Percentiles rank a stretch among this genome's conserved stretches.
Conservation (phyloP, 345 rosid genomes). For the Aegle marmelos region DNA sequence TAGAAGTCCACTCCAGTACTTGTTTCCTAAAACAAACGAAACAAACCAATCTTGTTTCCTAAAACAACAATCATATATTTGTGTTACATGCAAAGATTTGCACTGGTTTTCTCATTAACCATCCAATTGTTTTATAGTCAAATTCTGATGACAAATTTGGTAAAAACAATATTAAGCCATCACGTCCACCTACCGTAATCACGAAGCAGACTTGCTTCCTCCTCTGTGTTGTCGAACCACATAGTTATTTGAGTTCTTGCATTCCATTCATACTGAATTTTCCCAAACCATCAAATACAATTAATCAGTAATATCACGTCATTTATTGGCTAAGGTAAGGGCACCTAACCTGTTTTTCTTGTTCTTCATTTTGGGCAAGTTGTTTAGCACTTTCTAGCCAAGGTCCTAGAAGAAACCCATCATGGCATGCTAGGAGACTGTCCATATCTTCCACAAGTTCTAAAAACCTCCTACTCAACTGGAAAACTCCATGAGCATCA, state of each 20-base stretch:
- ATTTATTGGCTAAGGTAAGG: too few species aligned
- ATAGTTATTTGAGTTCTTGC: slow-evolving; percentile 76
- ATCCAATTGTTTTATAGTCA: neutral
- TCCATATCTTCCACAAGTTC: slow-evolving; percentile 65
- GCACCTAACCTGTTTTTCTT: slow-evolving; percentile 45
- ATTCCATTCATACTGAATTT: slow-evolving; percentile 68
- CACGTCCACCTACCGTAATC: slow-evolving; percentile 47
- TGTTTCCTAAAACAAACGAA: slow-evolving; percentile 44
- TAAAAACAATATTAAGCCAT: neutral
- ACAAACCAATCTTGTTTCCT: slow-evolving; percentile 43
- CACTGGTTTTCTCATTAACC: neutral
- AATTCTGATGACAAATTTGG: neutral
- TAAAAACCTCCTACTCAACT: slow-evolving; percentile 40
- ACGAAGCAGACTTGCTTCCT: slow-evolving; percentile 66
- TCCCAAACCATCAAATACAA: neutral
- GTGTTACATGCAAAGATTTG: neutral
- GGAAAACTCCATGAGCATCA: slow-evolving; percentile 33
- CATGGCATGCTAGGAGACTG: slow-evolving; percentile 49
- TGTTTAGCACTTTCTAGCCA: slow-evolving; percentile 73
- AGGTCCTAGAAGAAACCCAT: slow-evolving; percentile 68
- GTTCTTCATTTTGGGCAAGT: slow-evolving; percentile 46
- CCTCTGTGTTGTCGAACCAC: slow-evolving; percentile 72
- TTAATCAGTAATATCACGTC: neutral
- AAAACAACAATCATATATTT: neutral
- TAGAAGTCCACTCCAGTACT: slow-evolving; percentile 71